Percentiles rank a stretch among this genome's conserved stretches.
These are phyloP conservation scores for Monosporascus sp. DNA, from an alignment of 2,329 filamentous ascomycete species.

Conservation along the genomic window DNA sequence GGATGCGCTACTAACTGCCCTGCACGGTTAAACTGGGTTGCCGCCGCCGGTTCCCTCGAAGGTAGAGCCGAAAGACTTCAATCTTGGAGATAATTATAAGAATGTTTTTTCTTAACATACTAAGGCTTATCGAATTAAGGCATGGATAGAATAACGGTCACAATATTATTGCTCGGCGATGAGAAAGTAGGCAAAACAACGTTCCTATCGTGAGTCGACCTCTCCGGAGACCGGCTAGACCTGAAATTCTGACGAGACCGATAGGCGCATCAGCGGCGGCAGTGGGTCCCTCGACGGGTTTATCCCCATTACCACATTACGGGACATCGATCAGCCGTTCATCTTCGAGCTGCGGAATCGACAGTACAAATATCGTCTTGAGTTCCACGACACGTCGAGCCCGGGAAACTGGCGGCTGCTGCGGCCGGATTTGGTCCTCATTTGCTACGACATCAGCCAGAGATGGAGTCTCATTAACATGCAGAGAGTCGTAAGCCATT, in stretches of 20 bases:
- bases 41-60: too few relatives aligned
- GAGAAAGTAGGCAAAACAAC: constrained; percentile 56
- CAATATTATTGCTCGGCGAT: constrained; percentile 55
- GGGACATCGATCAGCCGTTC: constrained; percentile 57
- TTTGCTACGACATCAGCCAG: constrained; percentile 60
- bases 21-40: neutral
- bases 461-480: constrained; percentile 54
- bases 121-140: constrained; percentile 12
- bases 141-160: constrained; percentile 47
- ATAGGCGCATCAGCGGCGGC: constrained; percentile 49
- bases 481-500: constrained; percentile 45
- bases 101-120: neutral
- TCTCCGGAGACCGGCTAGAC: constrained; percentile 3
- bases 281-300: constrained; percentile 32
- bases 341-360: constrained; percentile 49
- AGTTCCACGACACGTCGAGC: constrained; percentile 56
- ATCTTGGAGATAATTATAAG: neutral
- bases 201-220: constrained; percentile 50
- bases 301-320: constrained; percentile 44
- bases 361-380: constrained; percentile 45
- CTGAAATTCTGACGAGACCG: constrained; percentile 2
- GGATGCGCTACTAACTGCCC: neutral
- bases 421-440: constrained; percentile 51
- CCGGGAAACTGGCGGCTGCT: constrained; percentile 56
- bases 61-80: too few relatives aligned